phyloP scores from a whole-genome alignment of 225 moss, liverwort and hornwort genomes.

The Rhytidiadelphus loreus region DNA sequence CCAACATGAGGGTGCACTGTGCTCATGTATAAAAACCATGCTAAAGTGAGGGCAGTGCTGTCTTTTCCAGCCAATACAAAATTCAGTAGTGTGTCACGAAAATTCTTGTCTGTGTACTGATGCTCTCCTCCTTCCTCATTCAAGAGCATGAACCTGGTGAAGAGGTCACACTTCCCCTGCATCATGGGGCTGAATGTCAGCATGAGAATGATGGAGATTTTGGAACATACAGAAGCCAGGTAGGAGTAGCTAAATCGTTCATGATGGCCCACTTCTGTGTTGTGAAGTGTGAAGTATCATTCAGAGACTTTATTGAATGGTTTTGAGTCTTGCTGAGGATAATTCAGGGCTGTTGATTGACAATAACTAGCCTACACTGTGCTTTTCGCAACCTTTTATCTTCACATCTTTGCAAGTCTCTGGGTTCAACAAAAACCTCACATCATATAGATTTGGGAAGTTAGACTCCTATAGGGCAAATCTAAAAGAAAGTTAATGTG shows the following conservation, averaged over 20 bases:
- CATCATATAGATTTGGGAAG: neutral
- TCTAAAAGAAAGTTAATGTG: neutral
- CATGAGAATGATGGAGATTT: neutral
- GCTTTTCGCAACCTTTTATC: neutral
- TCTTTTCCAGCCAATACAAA: slow-evolving; percentile 32
- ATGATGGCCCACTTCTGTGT: neutral
- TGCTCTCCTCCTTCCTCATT: slow-evolving; percentile 20
- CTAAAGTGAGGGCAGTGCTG: slow-evolving; percentile 41
- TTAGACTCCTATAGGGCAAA: neutral
- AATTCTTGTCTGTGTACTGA: slow-evolving; percentile 33
- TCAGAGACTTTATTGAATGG: neutral
- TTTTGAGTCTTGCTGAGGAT: neutral
- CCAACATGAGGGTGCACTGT: slow-evolving; percentile 3
- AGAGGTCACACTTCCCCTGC: slow-evolving; percentile 30
- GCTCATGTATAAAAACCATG: slow-evolving; percentile 48
- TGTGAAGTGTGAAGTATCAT: neutral
- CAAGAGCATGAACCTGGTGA: slow-evolving; percentile 49
- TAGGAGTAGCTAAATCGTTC: neutral
- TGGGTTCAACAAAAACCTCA: neutral
- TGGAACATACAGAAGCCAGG: no score
- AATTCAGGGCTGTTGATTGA: neutral
- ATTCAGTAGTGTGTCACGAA: slow-evolving; percentile 43
- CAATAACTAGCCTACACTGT: neutral
- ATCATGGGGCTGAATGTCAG: neutral
- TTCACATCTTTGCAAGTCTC: neutral